Conservation (phyloP, 768 basidiomycete species). For the Mycena chlorophos region DNA sequence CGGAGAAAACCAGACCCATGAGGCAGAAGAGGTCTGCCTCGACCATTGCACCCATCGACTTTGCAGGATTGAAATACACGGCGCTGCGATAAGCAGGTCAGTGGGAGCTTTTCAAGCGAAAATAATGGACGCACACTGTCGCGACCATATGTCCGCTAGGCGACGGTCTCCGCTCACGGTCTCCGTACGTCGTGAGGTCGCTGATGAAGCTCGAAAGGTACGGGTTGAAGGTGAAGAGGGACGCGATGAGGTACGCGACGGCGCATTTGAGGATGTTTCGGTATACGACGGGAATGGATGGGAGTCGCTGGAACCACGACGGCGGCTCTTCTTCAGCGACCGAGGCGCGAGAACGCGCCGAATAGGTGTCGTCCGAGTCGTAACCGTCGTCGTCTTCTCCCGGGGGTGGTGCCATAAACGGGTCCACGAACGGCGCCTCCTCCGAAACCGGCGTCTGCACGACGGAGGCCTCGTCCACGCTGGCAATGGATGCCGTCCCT, state of each 20-base stretch:
- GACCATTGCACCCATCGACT: conserved; percentile 89
- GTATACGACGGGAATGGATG: conserved; percentile 49
- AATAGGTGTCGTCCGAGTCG: conserved; percentile 23
- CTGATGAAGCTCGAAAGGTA: conserved; percentile 69
- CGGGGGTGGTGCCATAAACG: background rate
- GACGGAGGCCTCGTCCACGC: conserved; percentile 2
- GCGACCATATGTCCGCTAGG: conserved; percentile 91
- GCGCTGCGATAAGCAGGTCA: conserved; percentile 43
- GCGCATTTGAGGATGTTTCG: conserved; percentile 88
- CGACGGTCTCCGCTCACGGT: conserved; percentile 55
- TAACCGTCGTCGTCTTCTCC: conserved; percentile 20
- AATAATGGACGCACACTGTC: conserved; percentile 67
- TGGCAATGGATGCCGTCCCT: conserved; percentile 13
- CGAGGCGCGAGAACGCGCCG: conserved; percentile 18
- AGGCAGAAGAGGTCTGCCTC: conserved; percentile 85
- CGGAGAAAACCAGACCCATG: conserved; percentile 66
- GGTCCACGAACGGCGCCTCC: background rate
- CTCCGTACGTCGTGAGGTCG: conserved; percentile 53
- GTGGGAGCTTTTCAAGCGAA: background rate
- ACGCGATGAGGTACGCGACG: conserved; percentile 85
- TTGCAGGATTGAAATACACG: conserved; percentile 92
- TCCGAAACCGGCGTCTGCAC: conserved; percentile 21
- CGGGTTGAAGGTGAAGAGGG: conserved; percentile 89
- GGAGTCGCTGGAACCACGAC: conserved; percentile 25
- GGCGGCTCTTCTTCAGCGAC: conserved; percentile 13